A percentile compares a stretch with the other conserved stretches of the same genome.
These are phyloP conservation scores for Xylariaceae sp. DNA, from an alignment of 2,329 filamentous ascomycete species.

Conservation along the genomic window DNA sequence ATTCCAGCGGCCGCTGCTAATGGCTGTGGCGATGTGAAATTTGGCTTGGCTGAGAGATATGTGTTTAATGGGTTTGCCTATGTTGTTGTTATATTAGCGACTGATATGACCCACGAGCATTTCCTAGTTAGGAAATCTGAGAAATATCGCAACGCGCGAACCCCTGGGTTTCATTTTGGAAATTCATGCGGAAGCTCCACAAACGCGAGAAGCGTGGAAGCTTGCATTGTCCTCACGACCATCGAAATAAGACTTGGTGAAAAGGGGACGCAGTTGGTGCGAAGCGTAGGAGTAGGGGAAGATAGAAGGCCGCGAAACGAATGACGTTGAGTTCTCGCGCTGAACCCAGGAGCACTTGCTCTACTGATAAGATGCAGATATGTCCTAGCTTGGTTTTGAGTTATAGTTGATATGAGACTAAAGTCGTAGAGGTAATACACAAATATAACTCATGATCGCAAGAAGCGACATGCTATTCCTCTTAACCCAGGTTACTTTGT, in stretches of 20 bases:
- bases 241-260: slow-evolving; percentile 20
- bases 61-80: slow-evolving; percentile 96
- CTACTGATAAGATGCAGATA: slow-evolving; percentile 10
- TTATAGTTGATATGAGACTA: background rate
- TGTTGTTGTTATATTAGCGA: slow-evolving; percentile 55
- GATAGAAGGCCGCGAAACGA: background rate
- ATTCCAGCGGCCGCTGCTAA: slow-evolving; percentile 88
- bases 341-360: slow-evolving; percentile 32
- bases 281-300: slow-evolving; percentile 5
- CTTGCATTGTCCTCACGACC: slow-evolving; percentile 19
- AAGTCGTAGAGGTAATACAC: background rate
- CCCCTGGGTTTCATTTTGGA: slow-evolving; percentile 41
- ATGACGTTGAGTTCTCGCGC: slow-evolving; percentile 8
- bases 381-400: background rate
- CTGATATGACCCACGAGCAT: slow-evolving; percentile 44
- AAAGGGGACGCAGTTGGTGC: slow-evolving; percentile 4
- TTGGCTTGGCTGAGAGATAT: slow-evolving; percentile 87
- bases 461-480: too few species aligned
- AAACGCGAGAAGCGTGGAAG: slow-evolving; percentile 23
- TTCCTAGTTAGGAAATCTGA: slow-evolving; percentile 31
- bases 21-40: slow-evolving; percentile 90
- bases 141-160: slow-evolving; percentile 39
- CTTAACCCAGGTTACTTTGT: background rate
- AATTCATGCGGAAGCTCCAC: slow-evolving; percentile 47
- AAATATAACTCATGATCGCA: too few species aligned